A percentile compares a stretch with the other conserved stretches of the same genome.
Conservation (phyloP, 495 filamentous ascomycete species). For the Achaetomiella virescens region DNA sequence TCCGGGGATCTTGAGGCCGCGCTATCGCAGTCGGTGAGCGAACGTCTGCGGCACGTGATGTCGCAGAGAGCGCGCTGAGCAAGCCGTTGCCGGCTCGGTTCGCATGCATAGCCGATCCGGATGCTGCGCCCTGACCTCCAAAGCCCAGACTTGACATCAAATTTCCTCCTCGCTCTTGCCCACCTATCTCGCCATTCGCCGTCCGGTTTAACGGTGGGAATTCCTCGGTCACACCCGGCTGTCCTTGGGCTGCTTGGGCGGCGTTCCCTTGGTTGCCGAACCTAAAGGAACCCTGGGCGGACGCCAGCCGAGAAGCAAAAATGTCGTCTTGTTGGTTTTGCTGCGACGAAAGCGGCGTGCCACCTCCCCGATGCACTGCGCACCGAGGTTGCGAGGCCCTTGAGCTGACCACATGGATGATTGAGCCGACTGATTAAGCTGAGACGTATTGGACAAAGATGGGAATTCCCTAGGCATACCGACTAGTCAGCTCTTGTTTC, state of each 20-base stretch:
- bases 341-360: conserved; percentile 47
- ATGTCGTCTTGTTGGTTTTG: conserved; percentile 54
- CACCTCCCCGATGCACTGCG: conserved; percentile 63
- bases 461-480: conserved; percentile 65
- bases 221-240: conserved; percentile 67
- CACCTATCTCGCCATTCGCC: conserved; percentile 61
- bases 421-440: conserved; percentile 47
- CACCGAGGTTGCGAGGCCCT: conserved; percentile 40
- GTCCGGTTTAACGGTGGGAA: conserved; percentile 77
- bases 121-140: conserved; percentile 37
- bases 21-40: conserved; percentile 34
- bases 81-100: conserved; percentile 47
- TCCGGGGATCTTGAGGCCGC: conserved; percentile 39
- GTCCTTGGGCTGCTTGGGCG: conserved; percentile 57
- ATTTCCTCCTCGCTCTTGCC: conserved; percentile 57
- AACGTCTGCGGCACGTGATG: conserved; percentile 34
- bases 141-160: conserved; percentile 63
- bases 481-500: conserved; percentile 12
- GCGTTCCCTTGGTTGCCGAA: conserved; percentile 47
- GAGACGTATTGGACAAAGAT: conserved; percentile 62
- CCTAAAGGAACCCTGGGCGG: conserved; percentile 55
- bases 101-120: conserved; percentile 27
- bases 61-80: conserved; percentile 53
- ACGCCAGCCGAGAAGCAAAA: conserved; percentile 49
- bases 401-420: conserved; percentile 57